phyloP scores from a whole-genome alignment of 352 stramenopile species.

The Phytophthora pinifolia region DNA sequence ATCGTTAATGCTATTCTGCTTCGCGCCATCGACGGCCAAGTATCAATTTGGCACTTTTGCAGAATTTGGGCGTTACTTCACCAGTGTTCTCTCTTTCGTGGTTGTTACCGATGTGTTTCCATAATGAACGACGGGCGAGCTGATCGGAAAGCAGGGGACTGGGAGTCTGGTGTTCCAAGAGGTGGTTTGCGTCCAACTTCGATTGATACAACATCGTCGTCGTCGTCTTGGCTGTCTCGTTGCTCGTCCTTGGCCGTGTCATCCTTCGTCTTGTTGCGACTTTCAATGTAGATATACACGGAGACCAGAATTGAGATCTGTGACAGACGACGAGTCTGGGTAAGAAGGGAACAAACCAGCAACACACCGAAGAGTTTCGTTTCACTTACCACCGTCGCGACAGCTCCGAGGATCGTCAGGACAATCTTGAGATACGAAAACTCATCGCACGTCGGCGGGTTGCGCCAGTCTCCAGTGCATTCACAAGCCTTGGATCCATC shows the following conservation, averaged over 20 bases:
- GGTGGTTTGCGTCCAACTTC: conserved; percentile 7
- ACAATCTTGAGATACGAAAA: conserved; percentile 39
- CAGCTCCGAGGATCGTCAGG: conserved; percentile 39
- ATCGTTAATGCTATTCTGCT: no score
- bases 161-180: background rate
- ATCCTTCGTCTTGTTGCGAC: conserved; percentile 26
- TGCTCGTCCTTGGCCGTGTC: conserved; percentile 3
- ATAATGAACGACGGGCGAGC: conserved; percentile 3
- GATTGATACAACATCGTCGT: conserved; percentile 10
- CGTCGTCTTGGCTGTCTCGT: conserved; percentile 3
- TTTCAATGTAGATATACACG: conserved; percentile 32
- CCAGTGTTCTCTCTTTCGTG: conserved; percentile 16
- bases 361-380: no score
- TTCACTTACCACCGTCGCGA: conserved; percentile 40
- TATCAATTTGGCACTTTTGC: no score
- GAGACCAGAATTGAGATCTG: conserved; percentile 44
- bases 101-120: no score
- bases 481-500: conserved; percentile 36
- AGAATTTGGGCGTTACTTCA: no score
- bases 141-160: background rate
- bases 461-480: conserved; percentile 46
- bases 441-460: conserved; percentile 37
- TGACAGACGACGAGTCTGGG: no score
- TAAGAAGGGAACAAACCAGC: no score
- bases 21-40: no score